Evolutionary conservation across 148 eudicot species (phyloP).

Genomic region (Dysphania ambrosioides): DNA sequence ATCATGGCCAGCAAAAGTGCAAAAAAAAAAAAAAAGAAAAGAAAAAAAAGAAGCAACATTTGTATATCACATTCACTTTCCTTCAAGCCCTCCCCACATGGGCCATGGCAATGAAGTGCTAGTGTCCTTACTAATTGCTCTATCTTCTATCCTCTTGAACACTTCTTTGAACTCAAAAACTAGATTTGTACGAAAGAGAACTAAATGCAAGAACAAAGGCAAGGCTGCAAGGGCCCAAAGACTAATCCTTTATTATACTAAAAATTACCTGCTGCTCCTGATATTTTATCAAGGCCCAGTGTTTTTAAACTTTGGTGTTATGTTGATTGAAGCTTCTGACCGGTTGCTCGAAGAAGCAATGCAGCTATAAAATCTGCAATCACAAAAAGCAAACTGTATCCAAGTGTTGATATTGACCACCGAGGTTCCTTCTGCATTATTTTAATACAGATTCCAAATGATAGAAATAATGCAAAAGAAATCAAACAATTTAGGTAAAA

Average conservation of each 20-base stretch:
- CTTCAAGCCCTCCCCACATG: background rate
- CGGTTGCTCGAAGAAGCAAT: slow-evolving; percentile 76
- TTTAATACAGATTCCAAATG: background rate
- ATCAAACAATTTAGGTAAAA: background rate
- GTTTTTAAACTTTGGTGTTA: slow-evolving; percentile 49
- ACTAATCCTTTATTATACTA: background rate
- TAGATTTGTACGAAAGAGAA: too few relatives aligned
- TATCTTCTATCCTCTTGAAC: background rate
- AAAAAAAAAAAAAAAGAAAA: background rate
- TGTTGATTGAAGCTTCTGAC: slow-evolving; percentile 55
- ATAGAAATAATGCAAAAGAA: background rate
- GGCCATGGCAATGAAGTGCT: background rate
- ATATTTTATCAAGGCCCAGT: slow-evolving; percentile 42
- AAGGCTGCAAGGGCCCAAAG: background rate
- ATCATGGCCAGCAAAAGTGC: background rate
- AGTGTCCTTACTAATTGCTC: background rate
- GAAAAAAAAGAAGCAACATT: too few relatives aligned
- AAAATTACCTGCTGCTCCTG: slow-evolving; percentile 50
- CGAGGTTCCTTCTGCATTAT: background rate
- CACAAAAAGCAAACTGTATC: slow-evolving; percentile 94
- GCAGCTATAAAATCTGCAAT: slow-evolving; percentile 87
- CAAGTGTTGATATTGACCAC: slow-evolving; percentile 46
- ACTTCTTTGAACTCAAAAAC: background rate
- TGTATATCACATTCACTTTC: background rate
- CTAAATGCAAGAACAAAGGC: background rate